Evolutionary conservation across 2,329 filamentous ascomycete genomes (phyloP), one percentile per base, ranked within the genome.

Genomic region (Penicillium frequentans): DNA sequence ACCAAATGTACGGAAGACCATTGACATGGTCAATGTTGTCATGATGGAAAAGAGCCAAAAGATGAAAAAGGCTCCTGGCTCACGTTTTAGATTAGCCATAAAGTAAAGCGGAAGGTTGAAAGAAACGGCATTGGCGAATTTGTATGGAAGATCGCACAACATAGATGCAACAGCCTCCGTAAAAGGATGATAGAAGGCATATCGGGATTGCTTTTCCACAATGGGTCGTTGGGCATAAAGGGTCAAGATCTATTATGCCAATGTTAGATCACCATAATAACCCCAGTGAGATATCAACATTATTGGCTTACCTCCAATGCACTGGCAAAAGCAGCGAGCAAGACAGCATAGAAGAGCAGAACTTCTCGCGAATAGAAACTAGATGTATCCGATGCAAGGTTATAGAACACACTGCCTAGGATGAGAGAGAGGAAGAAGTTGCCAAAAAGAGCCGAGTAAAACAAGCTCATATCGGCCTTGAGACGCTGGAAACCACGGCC

Each of bases 101-200:
- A 96, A 96, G 77, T 96, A 96, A 2, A 96, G 75, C 1, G 85
- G 81, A 33, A 93, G 52, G 70, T 96, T 96, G 80, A 96, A 96
- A 3, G 84, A 76, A 61, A 95, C 81, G 1, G 85, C 77, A 65
- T 93, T 93, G 16, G 75, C 37, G 8, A 96, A 74, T 73, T 93
- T 96, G 75, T 91, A 91, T 0, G 93, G 93, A 75, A 96, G 77
- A 67, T 96, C 93, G 61, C 85, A 89, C 27, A 96, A 75, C 88
- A 96, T 95, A 5, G 90, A 95, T 0, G 90, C 86, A 57, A 91
- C 82, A n/a, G 91, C 90, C 80, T 97, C 91, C 16, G 91, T 89
- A 9, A 89, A 92, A 0, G 93, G 91, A 68, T 96, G 93, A 68
- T 96, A 96, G n/a, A 96, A 82, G 19, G 92, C 91, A 71, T 96